Evolutionary conservation across 768 basidiomycete species (phyloP).

Genomic region (Boletus huronensis): DNA sequence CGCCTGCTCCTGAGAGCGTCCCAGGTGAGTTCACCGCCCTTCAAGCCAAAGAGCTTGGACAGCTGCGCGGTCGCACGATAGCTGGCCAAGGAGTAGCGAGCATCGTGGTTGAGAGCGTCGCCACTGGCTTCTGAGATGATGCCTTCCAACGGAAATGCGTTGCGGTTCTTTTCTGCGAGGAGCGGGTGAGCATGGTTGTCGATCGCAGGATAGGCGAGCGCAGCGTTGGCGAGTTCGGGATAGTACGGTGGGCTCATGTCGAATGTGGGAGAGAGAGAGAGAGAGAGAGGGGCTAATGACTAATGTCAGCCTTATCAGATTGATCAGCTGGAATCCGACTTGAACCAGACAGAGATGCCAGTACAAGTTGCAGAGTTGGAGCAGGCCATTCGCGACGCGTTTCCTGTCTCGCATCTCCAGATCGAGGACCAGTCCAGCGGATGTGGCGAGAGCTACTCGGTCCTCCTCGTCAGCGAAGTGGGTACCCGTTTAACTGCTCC

Average conservation of each 20-base stretch:
- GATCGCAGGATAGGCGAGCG: slow-evolving; percentile 49
- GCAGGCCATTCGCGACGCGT: slow-evolving; percentile 55
- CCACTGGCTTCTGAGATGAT: slow-evolving; percentile 63
- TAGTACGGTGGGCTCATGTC: slow-evolving; percentile 16
- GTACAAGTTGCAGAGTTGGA: slow-evolving; percentile 56
- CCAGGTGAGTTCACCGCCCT: slow-evolving; percentile 44
- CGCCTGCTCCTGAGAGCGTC: slow-evolving; percentile 53
- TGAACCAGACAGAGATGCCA: slow-evolving; percentile 45
- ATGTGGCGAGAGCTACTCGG: slow-evolving; percentile 75
- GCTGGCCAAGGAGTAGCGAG: slow-evolving; percentile 55
- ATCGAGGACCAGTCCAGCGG: slow-evolving; percentile 77
- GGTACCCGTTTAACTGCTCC: slow-evolving; percentile 15
- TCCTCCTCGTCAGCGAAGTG: slow-evolving; percentile 76
- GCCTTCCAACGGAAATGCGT: slow-evolving; percentile 55
- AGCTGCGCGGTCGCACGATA: slow-evolving; percentile 57
- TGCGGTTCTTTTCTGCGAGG: slow-evolving; percentile 44
- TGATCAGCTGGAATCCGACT: neutral
- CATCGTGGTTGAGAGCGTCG: slow-evolving; percentile 47
- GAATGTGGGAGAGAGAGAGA: neutral
- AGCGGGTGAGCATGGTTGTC: slow-evolving; percentile 83
- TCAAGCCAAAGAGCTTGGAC: slow-evolving; percentile 45
- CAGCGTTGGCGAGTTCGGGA: slow-evolving; percentile 15
- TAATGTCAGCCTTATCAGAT: slow-evolving; percentile 14
- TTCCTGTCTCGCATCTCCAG: slow-evolving; percentile 64
- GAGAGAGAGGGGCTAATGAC: slow-evolving; percentile 4